These are phyloP conservation scores for Aquilaria agallochum DNA, from an alignment of 441 rosid species.

Conservation along the genomic window DNA sequence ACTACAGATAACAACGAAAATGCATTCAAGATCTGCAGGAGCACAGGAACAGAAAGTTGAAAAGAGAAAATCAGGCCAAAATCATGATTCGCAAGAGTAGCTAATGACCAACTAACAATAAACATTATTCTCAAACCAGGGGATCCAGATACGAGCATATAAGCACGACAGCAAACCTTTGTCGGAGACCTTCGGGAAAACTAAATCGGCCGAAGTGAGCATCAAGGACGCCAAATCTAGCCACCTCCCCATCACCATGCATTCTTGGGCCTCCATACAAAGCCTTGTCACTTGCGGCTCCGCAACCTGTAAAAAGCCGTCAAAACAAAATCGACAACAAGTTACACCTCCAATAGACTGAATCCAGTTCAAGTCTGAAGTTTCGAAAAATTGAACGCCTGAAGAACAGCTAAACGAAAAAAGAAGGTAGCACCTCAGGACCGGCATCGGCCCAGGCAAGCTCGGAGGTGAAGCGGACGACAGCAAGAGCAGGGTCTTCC, in stretches of 20 bases:
- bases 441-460: constrained; percentile 99
- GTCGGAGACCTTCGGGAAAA: constrained; percentile 87
- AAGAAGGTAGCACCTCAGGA: constrained; percentile 59
- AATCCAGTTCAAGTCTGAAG: background rate
- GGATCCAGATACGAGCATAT: background rate
- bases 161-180: constrained; percentile 46
- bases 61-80: background rate
- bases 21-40: constrained; percentile 83
- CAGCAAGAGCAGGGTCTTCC: constrained; percentile 87
- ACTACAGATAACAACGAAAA: constrained; percentile 93
- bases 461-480: constrained; percentile 89
- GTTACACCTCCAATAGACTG: background rate
- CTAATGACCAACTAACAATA: background rate
- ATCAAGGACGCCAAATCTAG: constrained; percentile 79
- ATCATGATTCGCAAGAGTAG: background rate
- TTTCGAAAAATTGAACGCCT: background rate
- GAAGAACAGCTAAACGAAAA: background rate
- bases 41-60: background rate
- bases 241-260: constrained; percentile 62
- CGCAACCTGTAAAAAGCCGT: constrained; percentile 44
- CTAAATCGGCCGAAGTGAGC: constrained; percentile 87
- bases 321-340: constrained; percentile 1
- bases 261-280: constrained; percentile 79
- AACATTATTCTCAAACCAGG: background rate
- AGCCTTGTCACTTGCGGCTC: constrained; percentile 81